Evolutionary conservation across 805 yeast genomes (phyloP), one percentile per base, ranked within the genome.

Genomic region (Candida mattraensis): DNA sequence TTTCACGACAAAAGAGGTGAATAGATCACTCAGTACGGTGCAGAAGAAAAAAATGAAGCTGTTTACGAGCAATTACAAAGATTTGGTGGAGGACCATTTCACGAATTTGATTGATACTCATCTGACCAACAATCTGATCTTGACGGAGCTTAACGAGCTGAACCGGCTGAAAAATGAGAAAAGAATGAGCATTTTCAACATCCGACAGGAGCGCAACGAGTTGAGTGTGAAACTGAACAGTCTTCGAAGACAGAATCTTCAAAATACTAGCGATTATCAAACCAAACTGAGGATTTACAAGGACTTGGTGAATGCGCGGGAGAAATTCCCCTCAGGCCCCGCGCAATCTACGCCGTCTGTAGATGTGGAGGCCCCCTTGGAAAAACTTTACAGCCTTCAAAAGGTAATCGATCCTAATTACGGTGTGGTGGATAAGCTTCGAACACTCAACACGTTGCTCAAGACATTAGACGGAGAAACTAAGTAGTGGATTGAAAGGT

Each of bases 51-150:
- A 49, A 50, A 6, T 42, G 47, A 28, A 33, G 39, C 18, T 51
- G 38, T 44, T 53, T 43, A 18, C 42, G 41, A 28, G 32, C 34
- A 48, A 35, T 7, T 64, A 61, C 40, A 30, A 39, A 5, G 39
- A 41, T 2, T 25, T 47, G n/a, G 37, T 58, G n/a, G 46, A 48
- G 10, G 33, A 36, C 3, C 60, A 62, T 51, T 58, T 67, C 27
- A 45, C 45, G 2, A 48, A 51, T 9, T 42, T 65, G 17, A 49
- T 67, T 20, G 73, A 68, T 44, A 34, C 61, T 5, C 55, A 60
- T 35, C 38, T 68, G 26, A 49, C 60, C 2, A 67, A 63, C 43
- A 60, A 64, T 27, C 44, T 55, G 15, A 44, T 64, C n/a, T 33
- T 50, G 9, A 47, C 48, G 17, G 60, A 63, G 23, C 44, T 67